Evolutionary conservation across 805 yeast species (phyloP).

Genomic region (Grigorovia transvaalensis): DNA sequence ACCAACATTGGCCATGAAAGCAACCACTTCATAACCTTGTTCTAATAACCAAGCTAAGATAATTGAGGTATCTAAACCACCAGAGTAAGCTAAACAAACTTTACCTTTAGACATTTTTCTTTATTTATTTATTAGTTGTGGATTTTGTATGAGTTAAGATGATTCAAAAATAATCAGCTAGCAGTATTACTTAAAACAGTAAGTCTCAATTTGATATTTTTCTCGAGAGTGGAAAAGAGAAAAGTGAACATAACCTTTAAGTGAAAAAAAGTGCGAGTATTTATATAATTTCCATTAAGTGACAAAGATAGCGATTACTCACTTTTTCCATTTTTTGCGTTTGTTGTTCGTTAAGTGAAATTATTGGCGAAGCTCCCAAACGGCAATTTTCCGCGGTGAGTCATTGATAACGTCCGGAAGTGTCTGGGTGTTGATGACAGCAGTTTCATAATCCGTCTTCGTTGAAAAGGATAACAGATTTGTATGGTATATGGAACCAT

Average conservation of each 20-base stretch:
- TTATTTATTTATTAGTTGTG: neutral
- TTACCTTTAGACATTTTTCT: slow-evolving; percentile 84
- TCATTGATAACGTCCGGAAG: neutral
- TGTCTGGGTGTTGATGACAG: slow-evolving; percentile 1
- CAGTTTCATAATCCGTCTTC: neutral
- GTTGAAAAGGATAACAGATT: too few relatives aligned
- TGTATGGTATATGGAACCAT: too few relatives aligned
- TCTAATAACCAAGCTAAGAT: slow-evolving; percentile 97
- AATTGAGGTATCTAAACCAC: slow-evolving; percentile 96
- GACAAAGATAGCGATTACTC: slow-evolving; percentile 12
- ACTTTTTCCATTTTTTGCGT: neutral
- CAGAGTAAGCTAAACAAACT: slow-evolving; percentile 98
- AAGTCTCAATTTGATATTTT: neutral
- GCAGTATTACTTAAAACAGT: neutral
- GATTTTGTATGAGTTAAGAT: neutral
- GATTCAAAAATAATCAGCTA: neutral
- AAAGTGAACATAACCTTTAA: neutral
- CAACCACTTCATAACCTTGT: slow-evolving; percentile 95
- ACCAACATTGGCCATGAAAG: slow-evolving; percentile 97
- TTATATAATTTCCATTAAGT: slow-evolving; percentile 7
- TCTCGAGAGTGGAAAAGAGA: neutral
- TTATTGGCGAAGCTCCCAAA: neutral
- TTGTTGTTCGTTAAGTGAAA: slow-evolving; percentile 5
- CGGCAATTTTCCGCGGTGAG: slow-evolving; percentile 2
- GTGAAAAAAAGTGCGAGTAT: slow-evolving; percentile 3